phyloP scores from a whole-genome alignment of 352 stramenopile genomes.

The Phytopythium ostracodes region DNA sequence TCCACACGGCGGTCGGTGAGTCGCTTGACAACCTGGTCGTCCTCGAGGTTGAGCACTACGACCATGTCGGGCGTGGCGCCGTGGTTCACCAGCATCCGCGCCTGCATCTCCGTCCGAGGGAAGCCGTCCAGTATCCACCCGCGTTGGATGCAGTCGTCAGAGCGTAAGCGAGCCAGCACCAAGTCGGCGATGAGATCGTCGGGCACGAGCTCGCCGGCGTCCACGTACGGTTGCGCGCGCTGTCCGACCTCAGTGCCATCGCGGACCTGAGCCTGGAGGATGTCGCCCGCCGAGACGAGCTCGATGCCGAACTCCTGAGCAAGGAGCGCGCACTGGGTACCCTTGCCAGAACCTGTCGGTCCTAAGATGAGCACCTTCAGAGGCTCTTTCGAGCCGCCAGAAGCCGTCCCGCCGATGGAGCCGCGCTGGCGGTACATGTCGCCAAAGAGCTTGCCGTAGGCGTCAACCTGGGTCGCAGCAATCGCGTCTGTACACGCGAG shows the following conservation, averaged over 20 bases:
- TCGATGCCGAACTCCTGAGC: slow-evolving; percentile 87
- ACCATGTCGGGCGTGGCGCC: slow-evolving; percentile 86
- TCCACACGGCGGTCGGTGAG: slow-evolving; percentile 79
- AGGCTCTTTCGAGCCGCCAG: slow-evolving; percentile 14
- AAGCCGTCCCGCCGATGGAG: slow-evolving; percentile 6
- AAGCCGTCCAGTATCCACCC: slow-evolving; percentile 96
- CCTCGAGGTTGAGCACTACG: slow-evolving; percentile 89
- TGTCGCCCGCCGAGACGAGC: slow-evolving; percentile 91
- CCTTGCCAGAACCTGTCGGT: slow-evolving; percentile 92
- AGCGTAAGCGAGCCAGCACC: slow-evolving; percentile 66
- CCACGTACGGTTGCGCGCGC: slow-evolving; percentile 87
- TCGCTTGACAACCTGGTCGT: slow-evolving; percentile 84
- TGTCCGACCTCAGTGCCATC: slow-evolving; percentile 44
- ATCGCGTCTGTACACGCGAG: slow-evolving; percentile 52
- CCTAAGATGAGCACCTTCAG: slow-evolving; percentile 87
- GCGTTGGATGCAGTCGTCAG: slow-evolving; percentile 80
- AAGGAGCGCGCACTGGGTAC: slow-evolving; percentile 92
- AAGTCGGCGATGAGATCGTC: slow-evolving; percentile 92
- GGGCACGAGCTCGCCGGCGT: slow-evolving; percentile 85
- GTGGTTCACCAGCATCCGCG: slow-evolving; percentile 76
- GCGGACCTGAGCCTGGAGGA: slow-evolving; percentile 87
- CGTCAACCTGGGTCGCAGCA: slow-evolving; percentile 31
- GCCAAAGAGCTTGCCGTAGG: slow-evolving; percentile 56
- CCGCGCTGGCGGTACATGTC: slow-evolving; percentile 41
- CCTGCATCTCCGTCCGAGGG: slow-evolving; percentile 89